Evolutionary conservation across 2,329 filamentous ascomycete species (phyloP).

Genomic region (Fusarium sp.): DNA sequence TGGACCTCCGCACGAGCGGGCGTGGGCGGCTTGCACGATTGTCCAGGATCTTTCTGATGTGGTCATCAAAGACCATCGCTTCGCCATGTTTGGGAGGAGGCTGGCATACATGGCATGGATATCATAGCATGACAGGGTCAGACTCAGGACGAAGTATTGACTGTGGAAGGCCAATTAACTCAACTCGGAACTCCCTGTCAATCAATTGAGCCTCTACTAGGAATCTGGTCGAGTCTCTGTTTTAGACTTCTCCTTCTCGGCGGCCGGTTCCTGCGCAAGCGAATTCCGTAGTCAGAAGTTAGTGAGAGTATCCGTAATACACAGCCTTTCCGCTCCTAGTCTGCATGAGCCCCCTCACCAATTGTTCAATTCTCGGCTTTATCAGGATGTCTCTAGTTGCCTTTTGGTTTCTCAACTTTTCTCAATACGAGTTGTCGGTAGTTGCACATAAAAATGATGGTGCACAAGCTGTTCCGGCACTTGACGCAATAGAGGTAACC

Average conservation of each 20-base stretch:
- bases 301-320: conserved; percentile 24
- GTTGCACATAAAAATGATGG: conserved; percentile 39
- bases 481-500: conserved; percentile 36
- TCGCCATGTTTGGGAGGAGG: conserved; percentile 28
- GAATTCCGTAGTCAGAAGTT: conserved; percentile 39
- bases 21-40: conserved; percentile 41
- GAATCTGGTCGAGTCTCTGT: conserved; percentile 9
- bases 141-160: conserved; percentile 8
- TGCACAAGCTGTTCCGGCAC: conserved; percentile 35
- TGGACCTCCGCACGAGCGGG: conserved; percentile 45
- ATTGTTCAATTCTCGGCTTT: conserved; percentile 28
- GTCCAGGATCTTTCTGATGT: conserved; percentile 34
- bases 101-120: conserved; percentile 34
- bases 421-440: conserved; percentile 43
- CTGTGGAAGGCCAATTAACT: conserved; percentile 28
- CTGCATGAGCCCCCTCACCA: conserved; percentile 18
- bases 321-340: conserved; percentile 36
- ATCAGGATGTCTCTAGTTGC: conserved; percentile 19
- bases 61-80: conserved; percentile 25
- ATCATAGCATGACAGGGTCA: conserved; percentile 15
- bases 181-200: background rate
- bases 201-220: conserved; percentile 7
- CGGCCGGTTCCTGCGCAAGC: conserved; percentile 41
- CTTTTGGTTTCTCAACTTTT: conserved; percentile 39
- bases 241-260: conserved; percentile 12